These are phyloP conservation scores for Choricystis sp. DNA, from an alignment of 139 green algal species.

Conservation along the genomic window DNA sequence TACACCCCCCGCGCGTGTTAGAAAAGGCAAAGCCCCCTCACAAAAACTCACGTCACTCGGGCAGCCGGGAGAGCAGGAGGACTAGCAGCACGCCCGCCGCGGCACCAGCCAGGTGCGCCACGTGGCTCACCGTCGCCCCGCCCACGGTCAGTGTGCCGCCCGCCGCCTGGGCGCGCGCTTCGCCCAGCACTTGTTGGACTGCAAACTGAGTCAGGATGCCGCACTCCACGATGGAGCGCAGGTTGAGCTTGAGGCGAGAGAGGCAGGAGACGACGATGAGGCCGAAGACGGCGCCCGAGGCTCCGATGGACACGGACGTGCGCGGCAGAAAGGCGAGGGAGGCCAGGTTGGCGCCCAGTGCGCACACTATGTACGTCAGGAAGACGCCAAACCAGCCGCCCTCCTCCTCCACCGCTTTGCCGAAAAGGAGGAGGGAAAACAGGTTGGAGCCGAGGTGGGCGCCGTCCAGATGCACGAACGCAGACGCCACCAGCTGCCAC, in stretches of 20 bases:
- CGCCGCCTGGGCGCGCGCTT: conserved; percentile 21
- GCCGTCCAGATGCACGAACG: conserved; percentile 28
- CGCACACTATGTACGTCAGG: conserved; percentile 41
- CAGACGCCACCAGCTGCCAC: conserved; percentile 18
- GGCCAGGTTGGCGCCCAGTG: conserved; percentile 28
- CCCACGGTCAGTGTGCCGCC: conserved; percentile 21
- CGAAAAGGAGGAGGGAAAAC: conserved; percentile 56
- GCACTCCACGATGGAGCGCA: conserved; percentile 50
- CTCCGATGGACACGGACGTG: conserved; percentile 26
- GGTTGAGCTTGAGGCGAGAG: conserved; percentile 38
- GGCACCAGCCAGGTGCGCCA: conserved; percentile 56
- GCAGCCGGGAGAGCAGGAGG: conserved; percentile 31
- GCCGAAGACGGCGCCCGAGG: conserved; percentile 70
- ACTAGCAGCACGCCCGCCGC: conserved; percentile 48
- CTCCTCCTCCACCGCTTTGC: conserved; percentile 37
- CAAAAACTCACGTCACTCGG: too few relatives aligned
- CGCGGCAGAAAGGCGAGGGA: conserved; percentile 15
- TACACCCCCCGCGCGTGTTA: too few relatives aligned
- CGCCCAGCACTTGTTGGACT: conserved; percentile 37
- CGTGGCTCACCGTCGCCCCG: conserved; percentile 32
- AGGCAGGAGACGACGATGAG: conserved; percentile 66
- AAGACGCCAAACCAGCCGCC: conserved; percentile 33
- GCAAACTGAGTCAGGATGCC: conserved; percentile 73
- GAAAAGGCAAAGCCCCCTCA: too few relatives aligned
- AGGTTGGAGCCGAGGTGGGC: conserved; percentile 41